phyloP scores from a whole-genome alignment of 495 filamentous ascomycete species.

The Daldinia caldariorum region DNA sequence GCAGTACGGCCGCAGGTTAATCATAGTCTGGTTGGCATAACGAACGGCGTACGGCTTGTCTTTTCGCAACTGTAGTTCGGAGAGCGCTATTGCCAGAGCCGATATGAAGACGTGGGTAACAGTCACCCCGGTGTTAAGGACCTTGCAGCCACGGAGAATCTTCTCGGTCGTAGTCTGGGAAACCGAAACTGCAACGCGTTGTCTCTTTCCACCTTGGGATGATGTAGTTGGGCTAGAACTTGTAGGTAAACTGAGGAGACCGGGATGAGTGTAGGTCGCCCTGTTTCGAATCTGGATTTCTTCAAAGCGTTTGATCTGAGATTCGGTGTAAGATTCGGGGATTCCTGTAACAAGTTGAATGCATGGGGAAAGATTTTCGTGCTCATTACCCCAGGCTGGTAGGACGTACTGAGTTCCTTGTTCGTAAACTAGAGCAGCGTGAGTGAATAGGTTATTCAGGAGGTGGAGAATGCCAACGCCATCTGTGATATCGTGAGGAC shows the following conservation, averaged over 20 bases:
- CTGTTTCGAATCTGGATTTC: slow-evolving; percentile 30
- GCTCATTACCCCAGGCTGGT: slow-evolving; percentile 25
- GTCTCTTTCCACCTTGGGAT: slow-evolving; percentile 20
- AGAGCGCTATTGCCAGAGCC: slow-evolving; percentile 45
- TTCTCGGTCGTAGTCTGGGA: slow-evolving; percentile 20
- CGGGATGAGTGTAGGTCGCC: slow-evolving; percentile 24
- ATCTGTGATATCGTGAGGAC: slow-evolving; percentile 60
- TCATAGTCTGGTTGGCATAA: slow-evolving; percentile 50
- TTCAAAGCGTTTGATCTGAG: slow-evolving; percentile 21
- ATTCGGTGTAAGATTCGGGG: slow-evolving; percentile 22
- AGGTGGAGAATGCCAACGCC: slow-evolving; percentile 60
- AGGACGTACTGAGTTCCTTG: slow-evolving; percentile 37
- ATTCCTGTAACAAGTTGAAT: slow-evolving; percentile 39
- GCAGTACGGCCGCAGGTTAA: slow-evolving; percentile 47
- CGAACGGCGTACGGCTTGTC: slow-evolving; percentile 25
- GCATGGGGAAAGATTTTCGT: slow-evolving; percentile 30
- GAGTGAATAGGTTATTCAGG: slow-evolving; percentile 42
- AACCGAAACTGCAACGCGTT: slow-evolving; percentile 33
- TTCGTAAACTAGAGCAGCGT: slow-evolving; percentile 31
- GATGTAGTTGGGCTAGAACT: slow-evolving; percentile 5
- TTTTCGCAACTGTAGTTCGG: slow-evolving; percentile 33
- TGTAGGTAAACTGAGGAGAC: slow-evolving; percentile 24
- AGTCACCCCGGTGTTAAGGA: slow-evolving; percentile 34
- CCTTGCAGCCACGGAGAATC: slow-evolving; percentile 41
- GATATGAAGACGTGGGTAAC: slow-evolving; percentile 52